These are phyloP conservation scores for Fusarium nanum DNA, from an alignment of 2,329 filamentous ascomycete species.

Conservation along the genomic window DNA sequence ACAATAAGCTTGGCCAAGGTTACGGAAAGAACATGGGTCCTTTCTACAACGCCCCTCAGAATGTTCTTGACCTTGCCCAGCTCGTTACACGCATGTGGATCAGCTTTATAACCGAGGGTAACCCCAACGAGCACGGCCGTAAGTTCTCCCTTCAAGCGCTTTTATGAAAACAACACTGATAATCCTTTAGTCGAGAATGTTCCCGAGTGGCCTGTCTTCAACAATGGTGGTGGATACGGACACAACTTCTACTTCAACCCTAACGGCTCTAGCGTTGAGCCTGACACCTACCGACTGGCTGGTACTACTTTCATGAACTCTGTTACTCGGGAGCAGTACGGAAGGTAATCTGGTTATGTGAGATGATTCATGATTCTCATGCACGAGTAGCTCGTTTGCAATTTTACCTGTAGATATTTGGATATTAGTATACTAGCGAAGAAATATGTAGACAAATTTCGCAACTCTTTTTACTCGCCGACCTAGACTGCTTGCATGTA, in stretches of 20 bases:
- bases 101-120: conserved; percentile 52
- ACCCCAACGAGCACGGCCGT: conserved; percentile 53
- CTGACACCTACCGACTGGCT: conserved; percentile 38
- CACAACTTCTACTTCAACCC: conserved; percentile 41
- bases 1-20: conserved; percentile 60
- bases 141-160: not conserved
- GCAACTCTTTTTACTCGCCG: too few species aligned
- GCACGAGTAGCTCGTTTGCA: not conserved
- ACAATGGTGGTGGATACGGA: conserved; percentile 36
- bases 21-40: conserved; percentile 49
- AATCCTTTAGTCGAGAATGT: conserved; percentile 10
- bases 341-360: conserved; percentile 5
- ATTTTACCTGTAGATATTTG: not conserved
- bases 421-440: not conserved
- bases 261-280: conserved; percentile 27
- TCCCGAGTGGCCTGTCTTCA: conserved; percentile 34
- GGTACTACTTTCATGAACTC: conserved; percentile 39
- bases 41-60: conserved; percentile 55
- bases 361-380: not conserved
- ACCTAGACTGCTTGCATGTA: too few species aligned
- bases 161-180: not conserved
- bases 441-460: not conserved
- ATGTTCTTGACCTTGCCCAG: conserved; percentile 52
- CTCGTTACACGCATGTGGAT: conserved; percentile 54
- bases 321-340: conserved; percentile 32